Evolutionary conservation across 495 filamentous ascomycete genomes (phyloP).

Genomic region (Podospora fimiseda): DNA sequence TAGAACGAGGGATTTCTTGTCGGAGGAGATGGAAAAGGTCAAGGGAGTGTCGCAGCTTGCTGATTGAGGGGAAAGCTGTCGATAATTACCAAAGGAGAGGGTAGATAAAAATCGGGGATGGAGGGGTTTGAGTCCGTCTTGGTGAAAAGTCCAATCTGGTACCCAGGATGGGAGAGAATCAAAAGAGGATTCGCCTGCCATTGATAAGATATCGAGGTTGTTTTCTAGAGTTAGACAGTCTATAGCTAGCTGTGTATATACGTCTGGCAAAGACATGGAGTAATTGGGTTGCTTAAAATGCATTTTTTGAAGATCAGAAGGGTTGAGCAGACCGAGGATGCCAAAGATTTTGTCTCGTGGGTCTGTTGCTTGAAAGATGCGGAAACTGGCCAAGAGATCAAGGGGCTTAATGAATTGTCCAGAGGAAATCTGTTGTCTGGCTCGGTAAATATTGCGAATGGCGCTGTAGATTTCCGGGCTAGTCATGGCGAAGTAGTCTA

Average conservation of each 20-base stretch:
- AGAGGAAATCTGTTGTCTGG: not conserved
- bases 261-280: not conserved
- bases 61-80: not conserved
- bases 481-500: not conserved
- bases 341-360: slow-evolving; percentile 2
- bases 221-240: not conserved
- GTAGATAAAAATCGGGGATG: not conserved
- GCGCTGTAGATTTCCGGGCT: not conserved
- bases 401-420: not conserved
- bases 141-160: not conserved
- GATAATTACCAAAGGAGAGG: not conserved
- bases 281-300: not conserved
- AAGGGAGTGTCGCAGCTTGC: not conserved
- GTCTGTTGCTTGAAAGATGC: not conserved
- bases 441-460: not conserved
- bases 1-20: not conserved
- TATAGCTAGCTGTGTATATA: not conserved
- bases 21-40: not conserved
- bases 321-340: not conserved
- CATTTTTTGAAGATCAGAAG: not conserved
- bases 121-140: not conserved
- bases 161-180: not conserved
- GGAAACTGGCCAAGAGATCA: not conserved
- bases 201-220: slow-evolving; percentile 1
- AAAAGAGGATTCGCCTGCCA: not conserved